Percentiles rank a stretch among this genome's conserved stretches.
Evolutionary conservation across 108 stramenopile species (phyloP).

Genomic region (Epipyxis sp.): DNA sequence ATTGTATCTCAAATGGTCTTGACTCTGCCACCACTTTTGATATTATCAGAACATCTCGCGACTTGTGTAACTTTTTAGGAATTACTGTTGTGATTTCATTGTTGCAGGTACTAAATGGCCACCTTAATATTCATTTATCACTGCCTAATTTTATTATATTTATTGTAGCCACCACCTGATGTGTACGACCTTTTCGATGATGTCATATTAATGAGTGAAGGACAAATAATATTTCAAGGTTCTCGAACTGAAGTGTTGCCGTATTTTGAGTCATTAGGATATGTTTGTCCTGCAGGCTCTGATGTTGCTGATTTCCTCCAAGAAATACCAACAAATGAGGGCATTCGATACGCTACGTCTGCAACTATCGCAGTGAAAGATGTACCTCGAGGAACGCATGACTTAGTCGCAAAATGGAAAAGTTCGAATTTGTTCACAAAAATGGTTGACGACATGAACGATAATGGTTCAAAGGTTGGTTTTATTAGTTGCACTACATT

Average conservation of each 20-base stretch:
- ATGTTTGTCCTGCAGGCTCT: constrained; percentile 64
- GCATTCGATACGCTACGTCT: not conserved
- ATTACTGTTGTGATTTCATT: constrained; percentile 64
- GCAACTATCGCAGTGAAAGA: not conserved
- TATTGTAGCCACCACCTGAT: constrained; percentile 69
- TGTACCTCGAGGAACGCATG: not conserved
- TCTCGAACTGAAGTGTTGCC: constrained; percentile 59
- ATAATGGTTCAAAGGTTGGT: not conserved
- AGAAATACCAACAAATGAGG: constrained; percentile 34
- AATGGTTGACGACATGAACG: not conserved
- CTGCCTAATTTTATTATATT: not conserved
- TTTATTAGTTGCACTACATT: too few species aligned
- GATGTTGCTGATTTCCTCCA: constrained; percentile 70
- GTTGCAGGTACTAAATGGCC: constrained; percentile 47
- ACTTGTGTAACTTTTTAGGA: constrained; percentile 5
- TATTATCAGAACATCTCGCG: constrained; percentile 48
- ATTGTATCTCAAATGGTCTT: constrained; percentile 72
- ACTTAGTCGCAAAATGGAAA: not conserved
- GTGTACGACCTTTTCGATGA: constrained; percentile 84
- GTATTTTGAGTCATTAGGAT: constrained; percentile 65
- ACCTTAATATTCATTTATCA: not conserved
- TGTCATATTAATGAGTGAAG: constrained; percentile 70
- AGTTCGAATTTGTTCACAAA: not conserved
- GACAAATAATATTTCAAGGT: constrained; percentile 70
- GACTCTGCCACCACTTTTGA: constrained; percentile 76